Conservation (phyloP, 345 rosid genomes). For the Cardamine chenopodiifolia region DNA sequence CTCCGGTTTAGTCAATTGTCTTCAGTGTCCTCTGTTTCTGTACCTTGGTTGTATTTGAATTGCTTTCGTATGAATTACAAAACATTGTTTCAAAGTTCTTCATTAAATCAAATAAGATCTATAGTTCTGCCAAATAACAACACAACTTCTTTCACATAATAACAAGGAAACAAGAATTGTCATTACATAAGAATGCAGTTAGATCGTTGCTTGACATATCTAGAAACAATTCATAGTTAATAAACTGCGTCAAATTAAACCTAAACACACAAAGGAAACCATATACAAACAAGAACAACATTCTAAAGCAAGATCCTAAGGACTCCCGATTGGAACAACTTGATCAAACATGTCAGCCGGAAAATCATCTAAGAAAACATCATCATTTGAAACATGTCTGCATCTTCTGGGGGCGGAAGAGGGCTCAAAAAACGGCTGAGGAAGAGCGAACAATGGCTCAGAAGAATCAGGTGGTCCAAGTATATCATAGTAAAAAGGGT, state of each 20-base stretch:
- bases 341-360: conserved; percentile 75
- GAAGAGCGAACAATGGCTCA: conserved; percentile 45
- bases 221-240: neutral
- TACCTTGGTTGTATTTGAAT: conserved; percentile 25
- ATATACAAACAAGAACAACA: conserved; percentile 3
- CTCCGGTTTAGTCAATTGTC: conserved; percentile 26
- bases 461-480: conserved; percentile 54
- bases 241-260: conserved; percentile 2
- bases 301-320: conserved; percentile 35
- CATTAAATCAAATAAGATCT: conserved; percentile 10
- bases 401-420: conserved; percentile 29
- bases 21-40: conserved; percentile 21
- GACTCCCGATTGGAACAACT: conserved; percentile 56
- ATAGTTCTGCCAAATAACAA: neutral
- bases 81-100: conserved; percentile 25
- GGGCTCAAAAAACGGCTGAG: conserved; percentile 56
- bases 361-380: conserved; percentile 70
- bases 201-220: conserved; percentile 20
- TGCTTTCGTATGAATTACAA: conserved; percentile 18
- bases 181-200: conserved; percentile 30
- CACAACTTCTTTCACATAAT: neutral
- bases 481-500: conserved; percentile 56
- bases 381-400: conserved; percentile 39
- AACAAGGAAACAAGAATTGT: conserved; percentile 6
- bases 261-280: conserved; percentile 29